Percentiles rank a stretch among this genome's conserved stretches.
Evolutionary conservation across 805 yeast genomes (phyloP).

Genomic region (Candida morakotiae): DNA sequence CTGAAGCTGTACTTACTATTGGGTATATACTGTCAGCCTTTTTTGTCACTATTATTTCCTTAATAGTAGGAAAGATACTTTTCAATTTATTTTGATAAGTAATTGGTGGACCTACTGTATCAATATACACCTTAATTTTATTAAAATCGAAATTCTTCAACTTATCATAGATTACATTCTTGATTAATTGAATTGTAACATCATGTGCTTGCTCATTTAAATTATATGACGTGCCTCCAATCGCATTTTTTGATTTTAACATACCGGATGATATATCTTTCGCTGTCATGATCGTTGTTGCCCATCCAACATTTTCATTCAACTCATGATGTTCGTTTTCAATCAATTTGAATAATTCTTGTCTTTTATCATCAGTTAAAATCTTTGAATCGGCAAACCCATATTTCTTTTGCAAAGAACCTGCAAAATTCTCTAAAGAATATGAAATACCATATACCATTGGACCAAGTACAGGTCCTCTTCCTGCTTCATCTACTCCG

Average conservation of each 20-base stretch:
- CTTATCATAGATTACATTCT: slow-evolving; percentile 47
- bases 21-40: slow-evolving; percentile 94
- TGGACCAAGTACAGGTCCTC: slow-evolving; percentile 97
- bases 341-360: slow-evolving; percentile 55
- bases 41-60: slow-evolving; percentile 75
- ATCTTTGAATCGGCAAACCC: slow-evolving; percentile 95
- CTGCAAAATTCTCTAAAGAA: slow-evolving; percentile 52
- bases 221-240: slow-evolving; percentile 56
- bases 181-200: slow-evolving; percentile 78
- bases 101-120: slow-evolving; percentile 95
- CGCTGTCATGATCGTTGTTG: slow-evolving; percentile 80
- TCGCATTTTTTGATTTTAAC: slow-evolving; percentile 50
- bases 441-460: slow-evolving; percentile 95
- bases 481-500: slow-evolving; percentile 98
- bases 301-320: slow-evolving; percentile 72
- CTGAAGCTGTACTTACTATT: slow-evolving; percentile 89
- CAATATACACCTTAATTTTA: slow-evolving; percentile 74
- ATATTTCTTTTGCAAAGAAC: slow-evolving; percentile 45
- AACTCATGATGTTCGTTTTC: slow-evolving; percentile 45
- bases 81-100: slow-evolving; percentile 75
- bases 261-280: slow-evolving; percentile 84
- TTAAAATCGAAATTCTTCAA: slow-evolving; percentile 44
- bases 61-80: slow-evolving; percentile 59
- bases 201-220: slow-evolving; percentile 96
- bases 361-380: slow-evolving; percentile 67